phyloP scores from a whole-genome alignment of 805 yeast genomes.

The Saccharomyces eubayanus region DNA sequence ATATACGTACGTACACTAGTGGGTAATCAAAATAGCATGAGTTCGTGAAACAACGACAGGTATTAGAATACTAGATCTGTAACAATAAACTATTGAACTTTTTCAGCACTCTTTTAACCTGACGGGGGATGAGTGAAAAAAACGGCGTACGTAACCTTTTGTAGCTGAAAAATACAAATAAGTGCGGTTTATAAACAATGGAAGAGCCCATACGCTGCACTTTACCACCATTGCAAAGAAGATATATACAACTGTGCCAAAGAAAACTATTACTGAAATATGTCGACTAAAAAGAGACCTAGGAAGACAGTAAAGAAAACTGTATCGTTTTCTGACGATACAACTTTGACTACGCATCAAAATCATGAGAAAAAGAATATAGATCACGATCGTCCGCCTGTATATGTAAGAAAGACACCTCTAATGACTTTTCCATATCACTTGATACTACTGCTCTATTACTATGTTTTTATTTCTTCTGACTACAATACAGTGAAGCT shows the following conservation, averaged over 20 bases:
- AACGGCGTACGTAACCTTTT: background rate
- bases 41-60: background rate
- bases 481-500: conserved; percentile 23
- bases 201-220: conserved; percentile 1
- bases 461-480: conserved; percentile 25
- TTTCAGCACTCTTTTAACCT: background rate
- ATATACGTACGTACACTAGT: background rate
- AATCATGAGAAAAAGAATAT: conserved; percentile 16
- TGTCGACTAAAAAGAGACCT: conserved; percentile 19
- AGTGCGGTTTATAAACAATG: background rate
- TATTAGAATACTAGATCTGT: background rate
- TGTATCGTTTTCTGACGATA: conserved; percentile 31
- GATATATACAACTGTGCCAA: background rate
- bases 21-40: too few relatives aligned
- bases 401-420: conserved; percentile 24
- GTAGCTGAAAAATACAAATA: background rate
- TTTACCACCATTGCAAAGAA: background rate
- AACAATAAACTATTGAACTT: background rate
- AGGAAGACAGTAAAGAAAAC: conserved; percentile 16
- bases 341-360: conserved; percentile 20
- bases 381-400: conserved; percentile 28
- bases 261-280: background rate
- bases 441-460: conserved; percentile 28
- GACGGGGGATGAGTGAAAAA: background rate
- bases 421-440: conserved; percentile 27